Percentiles rank a stretch among this genome's conserved stretches.
Evolutionary conservation across 306 rosid genomes (phyloP).

Genomic region (Sicyos edulis): DNA sequence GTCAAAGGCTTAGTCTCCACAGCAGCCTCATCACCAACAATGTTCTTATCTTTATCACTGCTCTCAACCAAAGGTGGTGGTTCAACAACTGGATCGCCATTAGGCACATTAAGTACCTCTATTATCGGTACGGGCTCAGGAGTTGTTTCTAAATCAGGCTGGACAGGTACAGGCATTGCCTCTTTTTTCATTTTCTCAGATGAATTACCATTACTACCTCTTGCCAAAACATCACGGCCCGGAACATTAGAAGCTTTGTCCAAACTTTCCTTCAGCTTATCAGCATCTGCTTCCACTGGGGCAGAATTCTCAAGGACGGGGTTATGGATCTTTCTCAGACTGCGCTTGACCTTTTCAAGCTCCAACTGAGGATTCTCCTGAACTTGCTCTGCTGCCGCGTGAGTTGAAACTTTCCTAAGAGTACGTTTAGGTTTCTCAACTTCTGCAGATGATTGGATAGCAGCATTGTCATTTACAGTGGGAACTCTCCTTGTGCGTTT

Average conservation of each 20-base stretch:
- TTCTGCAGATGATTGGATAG: slow-evolving; percentile 53
- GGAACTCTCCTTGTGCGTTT: slow-evolving; percentile 66
- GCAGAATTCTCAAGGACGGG: slow-evolving; percentile 55
- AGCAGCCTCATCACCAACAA: slow-evolving; percentile 35
- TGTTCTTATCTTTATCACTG: slow-evolving; percentile 40
- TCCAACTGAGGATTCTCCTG: slow-evolving; percentile 84
- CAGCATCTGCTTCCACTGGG: slow-evolving; percentile 49
- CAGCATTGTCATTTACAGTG: slow-evolving; percentile 44
- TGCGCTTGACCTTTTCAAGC: slow-evolving; percentile 89
- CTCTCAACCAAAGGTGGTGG: slow-evolving; percentile 44
- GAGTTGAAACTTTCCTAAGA: slow-evolving; percentile 53
- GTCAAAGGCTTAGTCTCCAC: slow-evolving; percentile 38
- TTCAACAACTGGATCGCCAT: slow-evolving; percentile 42
- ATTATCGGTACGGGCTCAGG: slow-evolving; percentile 37
- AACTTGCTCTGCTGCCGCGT: slow-evolving; percentile 47
- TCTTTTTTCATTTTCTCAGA: slow-evolving; percentile 53
- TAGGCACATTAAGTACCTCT: slow-evolving; percentile 40
- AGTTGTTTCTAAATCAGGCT: slow-evolving; percentile 45
- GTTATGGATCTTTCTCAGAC: slow-evolving; percentile 85
- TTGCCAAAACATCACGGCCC: slow-evolving; percentile 37
- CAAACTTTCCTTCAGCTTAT: slow-evolving; percentile 37
- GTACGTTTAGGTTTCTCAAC: slow-evolving; percentile 77
- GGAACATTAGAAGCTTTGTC: slow-evolving; percentile 46
- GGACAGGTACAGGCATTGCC: slow-evolving; percentile 27
- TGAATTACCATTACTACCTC: slow-evolving; percentile 23